Conservation (phyloP, 495 filamentous ascomycete genomes). For the Trichoderma virens region DNA sequence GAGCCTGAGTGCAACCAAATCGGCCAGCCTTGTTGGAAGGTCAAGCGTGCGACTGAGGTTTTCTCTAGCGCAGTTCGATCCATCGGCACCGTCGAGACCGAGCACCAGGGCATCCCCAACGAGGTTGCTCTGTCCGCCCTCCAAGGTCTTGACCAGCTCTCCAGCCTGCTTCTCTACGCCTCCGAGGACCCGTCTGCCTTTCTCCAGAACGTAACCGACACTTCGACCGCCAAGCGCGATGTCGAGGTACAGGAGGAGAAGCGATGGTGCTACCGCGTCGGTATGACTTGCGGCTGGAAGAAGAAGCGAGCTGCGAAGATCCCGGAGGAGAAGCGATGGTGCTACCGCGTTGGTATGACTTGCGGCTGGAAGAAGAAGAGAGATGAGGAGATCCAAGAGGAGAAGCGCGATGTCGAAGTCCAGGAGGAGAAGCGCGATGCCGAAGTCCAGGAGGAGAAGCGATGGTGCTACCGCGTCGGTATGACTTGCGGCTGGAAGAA, state of each 20-base stretch:
- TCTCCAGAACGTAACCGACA: neutral
- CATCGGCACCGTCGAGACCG: constrained; percentile 9
- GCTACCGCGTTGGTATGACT: constrained; percentile 20
- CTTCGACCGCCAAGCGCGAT: constrained; percentile 20
- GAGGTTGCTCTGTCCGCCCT: constrained; percentile 15
- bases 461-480: constrained; percentile 24
- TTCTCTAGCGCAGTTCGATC: constrained; percentile 21
- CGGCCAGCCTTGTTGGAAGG: constrained; percentile 29
- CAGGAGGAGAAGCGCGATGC: constrained; percentile 15
- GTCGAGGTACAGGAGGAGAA: constrained; percentile 12
- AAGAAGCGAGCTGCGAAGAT: constrained; percentile 22
- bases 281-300: constrained; percentile 26
- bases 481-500: constrained; percentile 28
- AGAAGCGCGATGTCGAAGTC: too few species aligned
- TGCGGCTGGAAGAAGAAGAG: constrained; percentile 30
- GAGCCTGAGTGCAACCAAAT: constrained; percentile 23
- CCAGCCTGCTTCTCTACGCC: constrained; percentile 11
- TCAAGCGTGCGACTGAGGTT: constrained; percentile 28
- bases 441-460: constrained; percentile 14
- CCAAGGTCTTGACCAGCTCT: neutral
- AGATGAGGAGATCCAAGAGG: too few species aligned
- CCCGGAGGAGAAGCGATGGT: constrained; percentile 21
- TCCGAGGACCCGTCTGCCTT: constrained; percentile 11
- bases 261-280: constrained; percentile 21
- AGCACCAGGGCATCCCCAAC: neutral